Evolutionary conservation across 1,284 basidiomycete genomes (phyloP).

Genomic region (Entoloma clypeatum): DNA sequence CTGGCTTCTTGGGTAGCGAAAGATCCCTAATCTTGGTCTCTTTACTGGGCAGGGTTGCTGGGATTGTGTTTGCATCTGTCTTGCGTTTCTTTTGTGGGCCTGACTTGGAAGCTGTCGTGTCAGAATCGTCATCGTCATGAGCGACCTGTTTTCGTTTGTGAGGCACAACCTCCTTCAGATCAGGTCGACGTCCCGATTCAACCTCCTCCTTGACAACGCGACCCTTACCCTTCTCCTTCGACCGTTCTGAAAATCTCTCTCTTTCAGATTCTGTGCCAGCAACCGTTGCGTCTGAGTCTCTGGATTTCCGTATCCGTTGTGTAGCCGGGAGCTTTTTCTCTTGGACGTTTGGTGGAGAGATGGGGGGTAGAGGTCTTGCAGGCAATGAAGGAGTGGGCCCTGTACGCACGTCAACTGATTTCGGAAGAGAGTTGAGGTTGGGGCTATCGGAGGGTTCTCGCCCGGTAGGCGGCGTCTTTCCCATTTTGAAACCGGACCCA

Average conservation of each 20-base stretch:
- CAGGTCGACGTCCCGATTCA: conserved; percentile 7
- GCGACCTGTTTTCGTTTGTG: conserved; percentile 35
- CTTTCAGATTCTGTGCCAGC: conserved; percentile 17
- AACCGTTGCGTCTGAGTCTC: conserved; percentile 16
- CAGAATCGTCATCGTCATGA: conserved; percentile 25
- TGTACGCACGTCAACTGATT: conserved; percentile 17
- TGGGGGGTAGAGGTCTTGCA: conserved; percentile 24
- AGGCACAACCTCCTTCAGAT: conserved; percentile 16
- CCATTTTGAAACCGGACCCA: conserved; percentile 36
- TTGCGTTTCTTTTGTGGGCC: conserved; percentile 38
- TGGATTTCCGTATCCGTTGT: conserved; percentile 23
- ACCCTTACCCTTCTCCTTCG: conserved; percentile 21
- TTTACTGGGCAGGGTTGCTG: conserved; percentile 15
- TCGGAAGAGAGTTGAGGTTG: conserved; percentile 8
- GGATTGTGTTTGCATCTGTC: conserved; percentile 27
- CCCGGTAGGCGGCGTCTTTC: conserved; percentile 15
- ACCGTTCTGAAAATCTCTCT: conserved; percentile 11
- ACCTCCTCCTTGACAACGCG: conserved; percentile 8
- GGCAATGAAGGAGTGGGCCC: conserved; percentile 23
- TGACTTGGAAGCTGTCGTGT: conserved; percentile 19
- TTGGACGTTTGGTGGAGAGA: conserved; percentile 12
- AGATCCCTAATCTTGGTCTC: conserved; percentile 23
- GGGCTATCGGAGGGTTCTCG: conserved; percentile 9
- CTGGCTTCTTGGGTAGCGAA: conserved; percentile 21
- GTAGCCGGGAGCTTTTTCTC: conserved; percentile 18